Base-by-base conservation (phyloP, 2,329 filamentous ascomycete species). In the Fusarium agapanthi region DNA sequence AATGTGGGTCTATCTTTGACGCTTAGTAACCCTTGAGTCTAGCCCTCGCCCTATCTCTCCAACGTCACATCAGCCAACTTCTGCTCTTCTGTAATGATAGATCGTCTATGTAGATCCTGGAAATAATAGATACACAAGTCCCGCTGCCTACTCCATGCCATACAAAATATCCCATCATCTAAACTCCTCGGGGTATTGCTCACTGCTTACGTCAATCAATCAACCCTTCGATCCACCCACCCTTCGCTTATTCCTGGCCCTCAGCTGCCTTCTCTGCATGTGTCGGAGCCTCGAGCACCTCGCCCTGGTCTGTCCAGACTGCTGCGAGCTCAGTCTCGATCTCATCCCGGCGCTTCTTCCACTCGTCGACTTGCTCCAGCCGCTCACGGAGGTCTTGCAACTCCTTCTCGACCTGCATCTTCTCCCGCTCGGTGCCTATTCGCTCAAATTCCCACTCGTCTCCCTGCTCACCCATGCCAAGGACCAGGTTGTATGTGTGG, bases 351-450 rank as follows among this genome's bases (percentile, higher is more conserved):
- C 96, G 88, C 73, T 84, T 83, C 85, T 95, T 94, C 94, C 94
- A 97, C 76, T 91, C 88, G 60, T 95, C 92, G 0, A 98, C 95
- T 81, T 94, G 91, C 16, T 90, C 88, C 13, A 99, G 84, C 30
- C 92, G 88, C 80, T 95, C 94, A 35, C 92, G 90, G 47, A 99
- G 86, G 74, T 98, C 94, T 55, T 92, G 89, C 22, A 98, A 85
- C 81, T 99, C 96, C 80, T 93, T 94, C 84, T 98, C 95, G 13
- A 98, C 95, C 28, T 93, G 93, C 81, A 95, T 91, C 84, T 98
- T 97, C 85, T 99, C 96, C 66, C 92, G 90, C 79, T 95, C 94
- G 0, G 95, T 98, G 65, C 96, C 96, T 75, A 99, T 98, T 63
- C 94, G 90, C 81, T 98, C 93, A 81, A 97, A 93, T 74, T 95